These are phyloP conservation scores for Stachybotrys chlorohalonatus DNA, from an alignment of 2,329 filamentous ascomycete genomes.

Conservation along the genomic window DNA sequence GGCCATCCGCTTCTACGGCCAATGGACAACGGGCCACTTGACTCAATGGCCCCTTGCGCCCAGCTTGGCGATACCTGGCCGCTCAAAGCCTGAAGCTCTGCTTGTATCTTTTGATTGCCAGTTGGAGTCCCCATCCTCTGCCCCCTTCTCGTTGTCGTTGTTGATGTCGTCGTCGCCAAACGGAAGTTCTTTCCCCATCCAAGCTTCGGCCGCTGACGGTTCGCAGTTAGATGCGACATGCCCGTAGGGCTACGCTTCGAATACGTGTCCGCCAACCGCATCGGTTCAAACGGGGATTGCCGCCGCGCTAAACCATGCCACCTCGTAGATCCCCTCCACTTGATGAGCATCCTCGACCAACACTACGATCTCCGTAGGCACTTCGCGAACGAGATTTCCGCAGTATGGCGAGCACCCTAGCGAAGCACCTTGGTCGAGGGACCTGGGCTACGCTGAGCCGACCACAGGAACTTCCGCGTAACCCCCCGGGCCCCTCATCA, in stretches of 20 bases:
- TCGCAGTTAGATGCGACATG: too few species aligned
- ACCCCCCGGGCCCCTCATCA: not conserved
- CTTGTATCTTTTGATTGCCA: not conserved
- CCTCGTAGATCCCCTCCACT: not conserved
- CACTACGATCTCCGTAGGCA: not conserved
- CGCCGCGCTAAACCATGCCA: not conserved
- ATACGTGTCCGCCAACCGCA: not conserved
- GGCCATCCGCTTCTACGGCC: not conserved
- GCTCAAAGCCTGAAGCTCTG: not conserved
- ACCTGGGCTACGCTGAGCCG: not conserved
- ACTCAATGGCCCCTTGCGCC: not conserved
- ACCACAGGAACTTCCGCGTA: not conserved
- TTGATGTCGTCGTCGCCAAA: not conserved
- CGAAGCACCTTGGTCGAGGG: not conserved
- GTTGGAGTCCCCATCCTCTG: too few species aligned
- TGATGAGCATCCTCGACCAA: not conserved
- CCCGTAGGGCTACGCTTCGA: not conserved
- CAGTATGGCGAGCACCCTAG: not conserved
- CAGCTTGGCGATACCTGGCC: not conserved
- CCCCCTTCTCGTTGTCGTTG: too few species aligned
- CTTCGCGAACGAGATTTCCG: not conserved
- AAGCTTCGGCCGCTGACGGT: too few species aligned
- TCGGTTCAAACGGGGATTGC: not conserved
- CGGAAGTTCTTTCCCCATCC: not conserved
- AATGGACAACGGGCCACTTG: not conserved